These are phyloP conservation scores for Ettlia oleoabundans DNA, from an alignment of 139 green algal species.

Conservation along the genomic window DNA sequence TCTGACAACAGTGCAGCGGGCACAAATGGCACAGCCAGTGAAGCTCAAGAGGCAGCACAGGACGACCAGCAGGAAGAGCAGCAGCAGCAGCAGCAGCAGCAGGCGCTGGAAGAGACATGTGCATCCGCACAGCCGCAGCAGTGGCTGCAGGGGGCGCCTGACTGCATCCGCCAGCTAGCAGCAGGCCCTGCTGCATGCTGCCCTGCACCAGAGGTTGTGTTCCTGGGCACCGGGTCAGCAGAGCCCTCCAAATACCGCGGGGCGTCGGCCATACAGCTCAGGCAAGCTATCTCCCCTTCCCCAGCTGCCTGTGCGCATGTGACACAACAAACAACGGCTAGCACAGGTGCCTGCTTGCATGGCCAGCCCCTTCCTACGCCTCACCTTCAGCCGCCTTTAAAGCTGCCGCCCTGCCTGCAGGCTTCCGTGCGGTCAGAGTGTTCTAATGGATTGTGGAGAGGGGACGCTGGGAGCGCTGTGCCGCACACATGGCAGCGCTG, in stretches of 20 bases:
- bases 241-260: slow-evolving; percentile 87
- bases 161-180: slow-evolving; percentile 14
- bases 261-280: slow-evolving; percentile 63
- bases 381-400: not conserved
- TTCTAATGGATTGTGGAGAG: slow-evolving; percentile 87
- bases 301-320: not conserved
- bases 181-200: not conserved
- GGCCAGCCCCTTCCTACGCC: not conserved
- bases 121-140: not conserved
- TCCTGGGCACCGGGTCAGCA: slow-evolving; percentile 84
- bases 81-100: not conserved
- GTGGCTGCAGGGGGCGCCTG: slow-evolving; percentile 8
- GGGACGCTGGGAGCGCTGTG: slow-evolving; percentile 56
- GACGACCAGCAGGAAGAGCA: not conserved
- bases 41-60: not conserved
- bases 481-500: not conserved
- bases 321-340: no score
- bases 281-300: not conserved
- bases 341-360: no score
- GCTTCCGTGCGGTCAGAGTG: slow-evolving; percentile 32
- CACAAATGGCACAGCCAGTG: not conserved
- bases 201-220: slow-evolving; percentile 51
- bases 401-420: slow-evolving; percentile 14
- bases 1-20: not conserved
- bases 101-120: not conserved